Conservation (phyloP, 345 rosid genomes). For the Aquilaria yunnanensis region DNA sequence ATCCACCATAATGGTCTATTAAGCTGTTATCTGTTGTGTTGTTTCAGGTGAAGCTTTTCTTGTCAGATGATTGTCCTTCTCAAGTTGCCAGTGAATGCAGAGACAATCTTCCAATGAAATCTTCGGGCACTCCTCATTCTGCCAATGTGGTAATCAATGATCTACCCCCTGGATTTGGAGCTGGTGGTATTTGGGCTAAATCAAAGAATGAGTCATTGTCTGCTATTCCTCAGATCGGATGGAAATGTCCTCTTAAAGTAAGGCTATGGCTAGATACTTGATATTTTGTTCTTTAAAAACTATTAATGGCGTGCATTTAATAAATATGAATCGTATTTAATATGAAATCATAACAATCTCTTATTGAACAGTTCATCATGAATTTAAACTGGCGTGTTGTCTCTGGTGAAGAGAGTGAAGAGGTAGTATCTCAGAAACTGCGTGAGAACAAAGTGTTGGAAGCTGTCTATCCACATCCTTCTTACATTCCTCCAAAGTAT, state of each 20-base stretch:
- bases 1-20: no score
- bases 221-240: constrained; percentile 26
- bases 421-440: constrained; percentile 28
- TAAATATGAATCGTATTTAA: neutral
- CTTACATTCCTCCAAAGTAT: constrained; percentile 47
- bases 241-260: constrained; percentile 53
- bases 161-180: constrained; percentile 49
- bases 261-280: neutral
- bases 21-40: neutral
- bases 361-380: constrained; percentile 33
- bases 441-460: constrained; percentile 42
- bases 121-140: constrained; percentile 12
- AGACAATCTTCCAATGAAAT: constrained; percentile 13
- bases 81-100: constrained; percentile 32
- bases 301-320: neutral
- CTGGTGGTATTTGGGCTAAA: constrained; percentile 7
- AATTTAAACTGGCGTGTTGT: constrained; percentile 32
- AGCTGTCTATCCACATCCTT: constrained; percentile 43
- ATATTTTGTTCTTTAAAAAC: neutral
- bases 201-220: constrained; percentile 12
- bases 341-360: neutral
- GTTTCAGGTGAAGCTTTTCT: constrained; percentile 45
- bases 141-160: constrained; percentile 11
- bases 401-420: constrained; percentile 54
- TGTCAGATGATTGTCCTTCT: constrained; percentile 41